Evolutionary conservation across 1,139 yeast species (phyloP), one percentile per base, ranked within the genome.

Genomic region (Saccharomyces hybrid): DNA sequence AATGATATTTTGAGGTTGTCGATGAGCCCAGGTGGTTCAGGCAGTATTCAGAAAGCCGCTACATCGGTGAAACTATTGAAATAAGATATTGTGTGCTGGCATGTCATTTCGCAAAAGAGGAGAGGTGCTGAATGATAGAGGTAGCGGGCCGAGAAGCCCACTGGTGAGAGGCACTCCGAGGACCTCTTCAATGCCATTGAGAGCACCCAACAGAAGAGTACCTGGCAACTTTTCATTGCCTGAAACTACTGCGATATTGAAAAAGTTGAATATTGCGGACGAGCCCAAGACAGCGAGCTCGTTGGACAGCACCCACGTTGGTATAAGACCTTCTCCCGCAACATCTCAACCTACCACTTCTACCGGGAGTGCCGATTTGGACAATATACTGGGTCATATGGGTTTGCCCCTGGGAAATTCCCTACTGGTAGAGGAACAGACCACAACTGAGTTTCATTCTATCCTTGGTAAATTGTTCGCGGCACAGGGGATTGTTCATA

Each of bases 401-500:
- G 99, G 99, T 0, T 68, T 91, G 14, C 98, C 98, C 0, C 64
- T 88, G 16, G 96, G 97, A 0, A 71, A 78, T 11, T 78, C 88
- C 5, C 66, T 90, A 47, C 69, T 91, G 14, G 68, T 93, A 2
- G 93, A 89, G 67, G 99, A 93, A 67, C 79, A 82, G 13, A 95
- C 96, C 0, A 84, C 95, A 14, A 91, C 99, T 0, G 98, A 93
- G 66, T 93, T 90, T 67, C 78, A 87, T 2, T 79, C 90, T n/a
- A 83, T 88, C 11, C 62, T 93, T 42, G 69, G 84, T 42, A 81
- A 93, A 58, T 76, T 83, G 3, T 88, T 84, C 74, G 84, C 88
- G 0, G 79, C 96, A 0, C 95, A 88, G 67, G 96, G 97, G 9
- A 73, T 90, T 3, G 66, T 82, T 2, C 96, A 91, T 55, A 79